A percentile compares a stretch with the other conserved stretches of the same genome.
phyloP scores from a whole-genome alignment of 257 asterid genomes.

The Scutellaria galericulata region DNA sequence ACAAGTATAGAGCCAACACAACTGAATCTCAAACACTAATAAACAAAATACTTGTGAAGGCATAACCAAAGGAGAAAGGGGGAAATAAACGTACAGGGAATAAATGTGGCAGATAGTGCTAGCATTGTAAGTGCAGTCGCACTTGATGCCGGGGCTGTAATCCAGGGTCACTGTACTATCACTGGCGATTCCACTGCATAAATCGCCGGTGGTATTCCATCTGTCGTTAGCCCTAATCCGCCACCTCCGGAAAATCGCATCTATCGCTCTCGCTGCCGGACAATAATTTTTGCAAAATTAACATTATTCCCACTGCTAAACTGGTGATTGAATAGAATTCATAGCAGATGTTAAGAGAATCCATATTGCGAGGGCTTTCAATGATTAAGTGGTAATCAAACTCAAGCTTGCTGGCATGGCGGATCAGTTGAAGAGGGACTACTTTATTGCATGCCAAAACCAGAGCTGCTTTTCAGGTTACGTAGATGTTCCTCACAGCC shows the following conservation, averaged over 20 bases:
- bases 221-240: conserved; percentile 33
- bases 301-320: no score
- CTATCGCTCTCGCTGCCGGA: conserved; percentile 54
- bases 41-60: background rate
- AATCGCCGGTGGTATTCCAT: conserved; percentile 72
- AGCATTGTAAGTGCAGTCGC: conserved; percentile 58
- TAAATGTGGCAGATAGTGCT: conserved; percentile 50
- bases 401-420: no score
- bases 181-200: conserved; percentile 65
- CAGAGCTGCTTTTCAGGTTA: no score
- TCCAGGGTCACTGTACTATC: conserved; percentile 35
- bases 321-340: no score
- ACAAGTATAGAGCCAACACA: background rate
- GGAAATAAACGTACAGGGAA: conserved; percentile 37
- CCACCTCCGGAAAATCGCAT: conserved; percentile 55
- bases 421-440: no score
- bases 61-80: background rate
- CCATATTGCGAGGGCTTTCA: no score
- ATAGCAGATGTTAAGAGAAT: no score
- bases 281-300: background rate
- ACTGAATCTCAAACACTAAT: conserved; percentile 1
- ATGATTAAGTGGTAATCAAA: no score
- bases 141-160: conserved; percentile 62
- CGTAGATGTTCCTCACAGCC: no score
- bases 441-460: no score